Evolutionary conservation across 1,139 yeast species (phyloP).

Genomic region (Pichia kudriavzevii): DNA sequence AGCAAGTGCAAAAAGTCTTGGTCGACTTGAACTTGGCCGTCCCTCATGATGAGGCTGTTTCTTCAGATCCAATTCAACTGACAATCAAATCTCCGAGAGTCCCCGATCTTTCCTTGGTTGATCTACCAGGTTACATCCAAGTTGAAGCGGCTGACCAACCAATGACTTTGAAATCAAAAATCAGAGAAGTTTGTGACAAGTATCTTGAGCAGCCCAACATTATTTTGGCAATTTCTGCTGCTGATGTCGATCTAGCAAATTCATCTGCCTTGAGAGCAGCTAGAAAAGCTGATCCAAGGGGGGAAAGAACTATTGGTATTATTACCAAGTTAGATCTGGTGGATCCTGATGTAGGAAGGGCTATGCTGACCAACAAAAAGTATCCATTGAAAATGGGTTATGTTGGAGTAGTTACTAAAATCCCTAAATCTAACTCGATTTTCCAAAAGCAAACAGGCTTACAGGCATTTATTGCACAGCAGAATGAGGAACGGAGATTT

Average conservation of each 20-base stretch:
- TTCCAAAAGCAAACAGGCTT: constrained; percentile 32
- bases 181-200: constrained; percentile 70
- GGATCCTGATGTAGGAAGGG: constrained; percentile 63
- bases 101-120: constrained; percentile 91
- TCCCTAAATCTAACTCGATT: constrained; percentile 40
- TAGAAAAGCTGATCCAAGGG: constrained; percentile 86
- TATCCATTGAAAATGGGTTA: constrained; percentile 95
- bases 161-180: constrained; percentile 66
- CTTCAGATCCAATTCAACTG: constrained; percentile 22
- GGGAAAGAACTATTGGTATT: constrained; percentile 94
- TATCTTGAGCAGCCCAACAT: constrained; percentile 89
- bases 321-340: constrained; percentile 90
- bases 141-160: constrained; percentile 98
- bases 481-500: constrained; percentile 53
- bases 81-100: constrained; percentile 87
- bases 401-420: constrained; percentile 89
- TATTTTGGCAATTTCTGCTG: constrained; percentile 91
- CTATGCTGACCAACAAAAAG: constrained; percentile 62
- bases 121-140: constrained; percentile 95
- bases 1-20: constrained; percentile 77
- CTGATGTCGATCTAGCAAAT: constrained; percentile 96
- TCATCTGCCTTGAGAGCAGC: constrained; percentile 92
- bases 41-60: constrained; percentile 40
- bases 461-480: constrained; percentile 50
- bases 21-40: constrained; percentile 90